These are phyloP conservation scores for Yamadazyma dushanensis DNA, from an alignment of 1,139 yeast species.

Conservation along the genomic window DNA sequence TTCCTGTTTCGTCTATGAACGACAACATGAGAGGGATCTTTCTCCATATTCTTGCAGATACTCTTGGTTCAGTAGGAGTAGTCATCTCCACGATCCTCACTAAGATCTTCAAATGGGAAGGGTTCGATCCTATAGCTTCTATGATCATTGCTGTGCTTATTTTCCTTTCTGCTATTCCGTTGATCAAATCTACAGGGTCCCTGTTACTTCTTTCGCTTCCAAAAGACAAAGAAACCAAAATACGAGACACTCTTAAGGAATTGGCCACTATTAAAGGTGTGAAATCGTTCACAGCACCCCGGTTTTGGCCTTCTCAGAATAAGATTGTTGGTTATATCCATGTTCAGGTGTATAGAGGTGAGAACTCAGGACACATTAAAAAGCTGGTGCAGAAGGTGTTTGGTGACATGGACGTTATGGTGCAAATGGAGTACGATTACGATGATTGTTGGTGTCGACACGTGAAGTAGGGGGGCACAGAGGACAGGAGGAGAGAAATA, in stretches of 20 bases:
- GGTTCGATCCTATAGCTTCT: constrained; percentile 92
- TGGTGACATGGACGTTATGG: constrained; percentile 46
- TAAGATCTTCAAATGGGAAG: constrained; percentile 55
- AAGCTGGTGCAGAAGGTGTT: constrained; percentile 57
- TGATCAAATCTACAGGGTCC: constrained; percentile 77
- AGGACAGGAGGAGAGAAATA: no score
- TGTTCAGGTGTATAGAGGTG: constrained; percentile 67
- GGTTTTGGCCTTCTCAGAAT: constrained; percentile 75
- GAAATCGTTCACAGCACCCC: constrained; percentile 79
- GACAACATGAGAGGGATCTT: constrained; percentile 96
- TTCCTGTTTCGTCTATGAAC: no score
- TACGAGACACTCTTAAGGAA: constrained; percentile 67
- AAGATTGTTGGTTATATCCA: constrained; percentile 61
- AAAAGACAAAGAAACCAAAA: constrained; percentile 52
- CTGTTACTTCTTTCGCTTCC: constrained; percentile 66
- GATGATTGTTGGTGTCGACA: constrained; percentile 67
- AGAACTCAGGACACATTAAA: constrained; percentile 61
- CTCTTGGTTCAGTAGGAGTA: constrained; percentile 95
- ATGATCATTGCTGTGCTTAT: constrained; percentile 81
- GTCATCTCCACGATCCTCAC: constrained; percentile 78
- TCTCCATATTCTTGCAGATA: constrained; percentile 90
- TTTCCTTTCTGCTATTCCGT: constrained; percentile 78
- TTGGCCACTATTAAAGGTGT: constrained; percentile 75
- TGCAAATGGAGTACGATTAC: constrained; percentile 60
- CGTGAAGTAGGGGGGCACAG: no score